Evolutionary conservation across 495 filamentous ascomycete species (phyloP), one percentile per base, ranked within the genome.

Genomic region (Daldinia grandis): DNA sequence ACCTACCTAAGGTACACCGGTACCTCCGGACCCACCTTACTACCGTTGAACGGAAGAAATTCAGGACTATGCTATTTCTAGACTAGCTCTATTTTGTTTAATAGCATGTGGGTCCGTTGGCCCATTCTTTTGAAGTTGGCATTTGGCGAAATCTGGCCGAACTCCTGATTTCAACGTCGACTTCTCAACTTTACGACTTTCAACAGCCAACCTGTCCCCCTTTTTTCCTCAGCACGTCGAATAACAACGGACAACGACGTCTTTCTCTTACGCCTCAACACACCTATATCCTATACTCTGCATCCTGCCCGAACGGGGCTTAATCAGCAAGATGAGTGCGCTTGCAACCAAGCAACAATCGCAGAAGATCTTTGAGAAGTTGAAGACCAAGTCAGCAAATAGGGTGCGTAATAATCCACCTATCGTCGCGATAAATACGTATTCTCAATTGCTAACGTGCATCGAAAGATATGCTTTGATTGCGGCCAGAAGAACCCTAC

Each of bases 291-390:
- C 6, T n/a, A 44, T 42, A 44, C 9, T n/a, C 7, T 42, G n/a
- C 38, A 65, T 54, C 44, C 19, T 40, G 21, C 24, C 31, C 61
- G 17, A 27, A 15, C 9, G 88, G 38, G 38, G 58, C 51, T 58
- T 57, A 68, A 12, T 71, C 24, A 64, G 62, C 83, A 88, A 75
- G 44, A 93, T 98, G 94, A 92, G 88, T 78, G 85, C 84, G 81
- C 79, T 89, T 71, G 95, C 95, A 78, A 90, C 93, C 31, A 99
- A 98, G 87, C 89, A 94, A 76, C 86, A 97, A 83, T 97, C 94
- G 79, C 92, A 96, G 81, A 94, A 94, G 83, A 92, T 98, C 78
- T 99, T 99, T 82, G 93, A 97, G 88, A 98, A 97, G 85, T 84
- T 98, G 79, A 96, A 95, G 84, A 83, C 90, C 54, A 96, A 97